Percentiles rank a stretch among this genome's conserved stretches.
phyloP scores from a whole-genome alignment of 1,284 basidiomycete genomes.

The Amylostereum areolatum region DNA sequence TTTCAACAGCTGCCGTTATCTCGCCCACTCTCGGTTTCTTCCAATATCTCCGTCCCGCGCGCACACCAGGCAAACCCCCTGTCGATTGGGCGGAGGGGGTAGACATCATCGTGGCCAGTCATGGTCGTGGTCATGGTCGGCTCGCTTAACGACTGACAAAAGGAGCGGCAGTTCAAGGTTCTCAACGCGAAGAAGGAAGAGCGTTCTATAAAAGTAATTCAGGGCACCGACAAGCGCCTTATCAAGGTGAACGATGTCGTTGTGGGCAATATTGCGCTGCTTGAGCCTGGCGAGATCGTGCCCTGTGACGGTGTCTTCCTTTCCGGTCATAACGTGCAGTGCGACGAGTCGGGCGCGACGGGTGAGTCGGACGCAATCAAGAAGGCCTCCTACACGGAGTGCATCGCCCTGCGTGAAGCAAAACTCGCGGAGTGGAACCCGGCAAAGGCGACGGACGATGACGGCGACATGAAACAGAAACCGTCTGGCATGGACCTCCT shows the following conservation, averaged over 20 bases:
- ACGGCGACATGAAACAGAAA: no score
- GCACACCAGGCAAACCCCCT: conserved; percentile 51
- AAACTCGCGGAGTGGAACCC: no score
- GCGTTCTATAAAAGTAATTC: conserved; percentile 87
- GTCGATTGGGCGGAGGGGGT: conserved; percentile 99
- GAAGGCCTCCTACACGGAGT: conserved; percentile 81
- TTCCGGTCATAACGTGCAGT: conserved; percentile 88
- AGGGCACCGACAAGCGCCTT: conserved; percentile 73
- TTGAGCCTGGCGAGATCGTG: conserved; percentile 94
- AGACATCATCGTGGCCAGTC: conserved; percentile 89
- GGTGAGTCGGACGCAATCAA: conserved; percentile 95
- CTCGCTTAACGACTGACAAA: conserved; percentile 92
- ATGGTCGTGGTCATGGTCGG: conserved; percentile 84
- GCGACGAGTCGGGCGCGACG: conserved; percentile 95
- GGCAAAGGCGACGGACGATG: no score
- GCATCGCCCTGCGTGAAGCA: conserved; percentile 38
- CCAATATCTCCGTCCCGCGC: conserved; percentile 79
- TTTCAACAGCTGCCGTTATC: conserved; percentile 87
- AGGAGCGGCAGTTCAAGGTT: conserved; percentile 90
- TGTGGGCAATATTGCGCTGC: conserved; percentile 87
- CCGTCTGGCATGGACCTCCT: conserved; percentile 14
- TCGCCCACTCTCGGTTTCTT: conserved; percentile 94
- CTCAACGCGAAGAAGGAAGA: conserved; percentile 97
- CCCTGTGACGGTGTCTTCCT: conserved; percentile 96
- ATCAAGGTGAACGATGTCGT: conserved; percentile 88